phyloP scores from a whole-genome alignment of 1,284 basidiomycete genomes.

The Cutaneotrichosporon cutaneum region DNA sequence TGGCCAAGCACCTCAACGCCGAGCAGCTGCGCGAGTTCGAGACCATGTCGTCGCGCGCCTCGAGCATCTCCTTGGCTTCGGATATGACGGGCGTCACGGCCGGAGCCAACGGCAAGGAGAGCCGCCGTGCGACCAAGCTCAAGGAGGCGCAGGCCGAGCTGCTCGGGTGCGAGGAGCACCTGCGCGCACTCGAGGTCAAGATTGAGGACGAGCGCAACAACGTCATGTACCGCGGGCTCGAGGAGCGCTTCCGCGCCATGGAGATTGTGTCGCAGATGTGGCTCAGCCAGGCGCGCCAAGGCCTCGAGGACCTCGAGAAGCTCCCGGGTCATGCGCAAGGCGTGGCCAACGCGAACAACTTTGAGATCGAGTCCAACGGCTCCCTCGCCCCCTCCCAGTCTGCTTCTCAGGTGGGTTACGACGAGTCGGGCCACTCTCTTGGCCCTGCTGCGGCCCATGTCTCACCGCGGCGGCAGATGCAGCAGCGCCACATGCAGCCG shows the following conservation, averaged over 20 bases:
- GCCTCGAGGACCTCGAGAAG: slow-evolving; percentile 47
- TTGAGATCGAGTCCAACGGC: slow-evolving; percentile 53
- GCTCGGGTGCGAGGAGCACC: slow-evolving; percentile 53
- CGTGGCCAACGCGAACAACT: slow-evolving; percentile 42
- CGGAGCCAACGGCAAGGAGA: slow-evolving; percentile 35
- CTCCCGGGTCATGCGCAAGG: slow-evolving; percentile 22
- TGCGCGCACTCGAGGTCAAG: slow-evolving; percentile 47
- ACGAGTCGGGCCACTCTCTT: slow-evolving; percentile 26
- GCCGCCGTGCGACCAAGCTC: slow-evolving; percentile 47
- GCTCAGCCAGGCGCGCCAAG: slow-evolving; percentile 48
- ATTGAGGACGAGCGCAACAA: slow-evolving; percentile 53
- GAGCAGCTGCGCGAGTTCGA: slow-evolving; percentile 13
- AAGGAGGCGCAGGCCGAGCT: slow-evolving; percentile 53
- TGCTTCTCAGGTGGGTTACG: slow-evolving; percentile 50
- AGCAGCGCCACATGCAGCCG: slow-evolving; percentile 12
- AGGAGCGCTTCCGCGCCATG: slow-evolving; percentile 52
- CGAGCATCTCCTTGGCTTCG: slow-evolving; percentile 33
- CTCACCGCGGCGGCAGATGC: slow-evolving; percentile 3
- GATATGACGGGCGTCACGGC: slow-evolving; percentile 30
- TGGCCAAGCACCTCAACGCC: slow-evolving; percentile 28
- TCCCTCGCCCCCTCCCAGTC: slow-evolving; percentile 54
- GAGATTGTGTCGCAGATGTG: slow-evolving; percentile 53
- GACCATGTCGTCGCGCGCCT: slow-evolving; percentile 34
- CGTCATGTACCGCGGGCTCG: slow-evolving; percentile 51
- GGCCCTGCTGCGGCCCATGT: background rate